A percentile compares a stretch with the other conserved stretches of the same genome.
Evolutionary conservation across 2,329 filamentous ascomycete species (phyloP).

Genomic region (Fusarium humuli): DNA sequence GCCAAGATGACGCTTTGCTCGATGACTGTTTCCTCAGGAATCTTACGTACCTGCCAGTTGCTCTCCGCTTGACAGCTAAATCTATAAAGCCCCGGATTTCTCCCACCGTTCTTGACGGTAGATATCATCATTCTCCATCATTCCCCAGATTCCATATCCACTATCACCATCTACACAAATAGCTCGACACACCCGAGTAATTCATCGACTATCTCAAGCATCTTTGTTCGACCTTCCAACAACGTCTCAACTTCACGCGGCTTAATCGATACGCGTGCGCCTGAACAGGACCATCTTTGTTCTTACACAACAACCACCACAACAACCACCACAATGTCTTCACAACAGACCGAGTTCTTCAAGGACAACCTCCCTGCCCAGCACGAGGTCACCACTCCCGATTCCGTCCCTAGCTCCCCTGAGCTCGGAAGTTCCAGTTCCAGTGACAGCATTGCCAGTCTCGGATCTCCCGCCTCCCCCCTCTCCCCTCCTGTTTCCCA

Average conservation of each 20-base stretch:
- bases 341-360: conserved; percentile 40
- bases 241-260: conserved; percentile 5
- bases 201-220: background rate
- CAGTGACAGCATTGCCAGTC: conserved; percentile 51
- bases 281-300: conserved; percentile 37
- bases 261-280: conserved; percentile 28
- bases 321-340: conserved; percentile 25
- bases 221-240: background rate
- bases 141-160: conserved; percentile 37
- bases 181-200: conserved; percentile 14
- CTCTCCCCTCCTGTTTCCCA: conserved; percentile 51
- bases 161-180: conserved; percentile 29
- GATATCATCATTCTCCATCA: conserved; percentile 37
- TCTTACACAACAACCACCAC: conserved; percentile 13
- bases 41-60: conserved; percentile 23
- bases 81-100: conserved; percentile 50
- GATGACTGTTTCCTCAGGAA: conserved; percentile 31
- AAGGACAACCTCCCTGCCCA: conserved; percentile 44
- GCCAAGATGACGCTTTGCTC: conserved; percentile 29
- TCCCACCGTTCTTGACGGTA: conserved; percentile 58
- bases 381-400: conserved; percentile 46
- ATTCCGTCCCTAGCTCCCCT: conserved; percentile 52
- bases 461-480: conserved; percentile 52
- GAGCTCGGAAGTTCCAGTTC: conserved; percentile 52
- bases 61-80: conserved; percentile 24